These are phyloP conservation scores for Centaurea solstitialis DNA, from an alignment of 129 eudicot species.

Conservation along the genomic window DNA sequence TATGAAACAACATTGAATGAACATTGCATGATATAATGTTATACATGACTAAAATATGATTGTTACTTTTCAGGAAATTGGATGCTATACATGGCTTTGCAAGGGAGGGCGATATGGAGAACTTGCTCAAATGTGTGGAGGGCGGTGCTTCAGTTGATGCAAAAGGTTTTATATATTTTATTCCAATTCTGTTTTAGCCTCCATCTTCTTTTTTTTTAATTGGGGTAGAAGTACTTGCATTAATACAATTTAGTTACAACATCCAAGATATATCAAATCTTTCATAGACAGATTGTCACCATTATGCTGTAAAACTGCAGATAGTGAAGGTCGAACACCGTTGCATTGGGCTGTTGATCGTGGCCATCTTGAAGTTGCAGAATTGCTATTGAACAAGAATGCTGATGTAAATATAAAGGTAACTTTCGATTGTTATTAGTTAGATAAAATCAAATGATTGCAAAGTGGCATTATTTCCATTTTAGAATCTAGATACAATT, in stretches of 20 bases:
- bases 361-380: constrained; percentile 59
- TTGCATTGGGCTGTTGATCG: constrained; percentile 91
- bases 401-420: constrained; percentile 85
- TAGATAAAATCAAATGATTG: neutral
- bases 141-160: constrained; percentile 55
- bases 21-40: constrained; percentile 1
- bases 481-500: neutral
- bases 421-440: neutral
- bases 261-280: no score
- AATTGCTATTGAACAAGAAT: constrained; percentile 48
- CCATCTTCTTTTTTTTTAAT: no score
- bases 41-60: neutral
- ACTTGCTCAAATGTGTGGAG: constrained; percentile 59
- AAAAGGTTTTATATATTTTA: constrained; percentile 42
- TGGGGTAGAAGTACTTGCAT: neutral
- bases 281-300: neutral
- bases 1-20: no score
- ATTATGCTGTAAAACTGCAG: constrained; percentile 40
- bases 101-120: constrained; percentile 75
- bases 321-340: constrained; percentile 82
- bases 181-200: neutral
- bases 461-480: neutral
- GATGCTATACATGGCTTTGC: constrained; percentile 86
- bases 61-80: constrained; percentile 51
- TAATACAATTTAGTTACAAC: no score